phyloP scores from a whole-genome alignment of 1,284 basidiomycete species.

The Fomitiporia mediterranea region DNA sequence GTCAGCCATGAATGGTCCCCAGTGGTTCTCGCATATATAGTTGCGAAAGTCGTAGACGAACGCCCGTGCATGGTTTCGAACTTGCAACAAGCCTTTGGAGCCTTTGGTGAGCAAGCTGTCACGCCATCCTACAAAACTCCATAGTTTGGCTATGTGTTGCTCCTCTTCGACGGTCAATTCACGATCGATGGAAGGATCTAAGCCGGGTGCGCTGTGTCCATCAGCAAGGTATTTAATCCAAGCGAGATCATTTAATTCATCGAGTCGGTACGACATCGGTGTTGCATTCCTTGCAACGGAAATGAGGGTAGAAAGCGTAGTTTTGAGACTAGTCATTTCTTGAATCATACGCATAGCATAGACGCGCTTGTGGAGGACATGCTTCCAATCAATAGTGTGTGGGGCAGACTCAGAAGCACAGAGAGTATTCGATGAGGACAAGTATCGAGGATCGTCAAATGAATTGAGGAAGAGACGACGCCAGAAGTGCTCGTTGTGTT shows the following conservation, averaged over 20 bases:
- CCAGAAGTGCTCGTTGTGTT: constrained; percentile 57
- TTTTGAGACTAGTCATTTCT: constrained; percentile 28
- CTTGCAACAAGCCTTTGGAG: constrained; percentile 10
- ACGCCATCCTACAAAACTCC: constrained; percentile 14
- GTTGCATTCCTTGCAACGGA: constrained; percentile 38
- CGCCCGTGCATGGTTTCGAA: constrained; percentile 45
- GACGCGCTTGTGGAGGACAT: constrained; percentile 31
- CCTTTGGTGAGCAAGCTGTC: background rate
- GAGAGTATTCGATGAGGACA: too few relatives aligned
- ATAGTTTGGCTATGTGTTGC: constrained; percentile 25
- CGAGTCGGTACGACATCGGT: constrained; percentile 27
- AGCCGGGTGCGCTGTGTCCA: constrained; percentile 24
- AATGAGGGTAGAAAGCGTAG: constrained; percentile 40
- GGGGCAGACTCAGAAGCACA: background rate
- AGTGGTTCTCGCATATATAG: constrained; percentile 44
- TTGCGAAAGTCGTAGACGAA: constrained; percentile 60
- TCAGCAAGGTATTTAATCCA: constrained; percentile 8
- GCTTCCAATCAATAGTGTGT: constrained; percentile 27
- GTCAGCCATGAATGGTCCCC: constrained; percentile 47
- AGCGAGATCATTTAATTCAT: constrained; percentile 18
- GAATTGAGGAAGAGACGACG: constrained; percentile 51
- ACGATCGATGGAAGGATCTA: constrained; percentile 18
- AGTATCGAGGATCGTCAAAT: constrained; percentile 67
- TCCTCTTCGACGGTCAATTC: constrained; percentile 22
- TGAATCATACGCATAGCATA: constrained; percentile 26